Conservation (phyloP, 2,329 filamentous ascomycete genomes). For the Fusarium sp. region DNA sequence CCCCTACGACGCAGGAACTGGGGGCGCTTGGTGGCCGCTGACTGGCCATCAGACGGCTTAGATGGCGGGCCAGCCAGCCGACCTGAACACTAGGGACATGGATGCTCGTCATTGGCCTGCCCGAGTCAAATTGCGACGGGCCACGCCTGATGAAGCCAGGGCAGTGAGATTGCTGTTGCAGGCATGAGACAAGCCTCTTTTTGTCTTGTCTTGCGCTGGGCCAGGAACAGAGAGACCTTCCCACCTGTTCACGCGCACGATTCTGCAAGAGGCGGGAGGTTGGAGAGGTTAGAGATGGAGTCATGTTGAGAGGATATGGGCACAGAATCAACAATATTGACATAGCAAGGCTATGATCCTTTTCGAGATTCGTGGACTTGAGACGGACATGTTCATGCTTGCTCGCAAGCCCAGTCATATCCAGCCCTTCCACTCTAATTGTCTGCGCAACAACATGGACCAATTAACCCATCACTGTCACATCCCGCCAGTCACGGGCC, state of each 20-base stretch:
- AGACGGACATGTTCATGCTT: background rate
- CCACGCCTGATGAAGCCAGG: constrained; percentile 40
- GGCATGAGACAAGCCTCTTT: constrained; percentile 38
- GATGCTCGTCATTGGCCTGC: constrained; percentile 31
- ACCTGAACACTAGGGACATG: constrained; percentile 16
- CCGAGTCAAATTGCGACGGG: constrained; percentile 37
- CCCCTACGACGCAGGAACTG: constrained; percentile 35
- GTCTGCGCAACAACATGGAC: constrained; percentile 10
- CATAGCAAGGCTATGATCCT: background rate
- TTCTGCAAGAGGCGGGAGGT: background rate
- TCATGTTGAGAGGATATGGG: constrained; percentile 5
- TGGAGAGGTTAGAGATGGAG: constrained; percentile 13
- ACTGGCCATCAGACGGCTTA: constrained; percentile 35
- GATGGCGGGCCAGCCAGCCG: constrained; percentile 19
- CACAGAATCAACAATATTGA: background rate
- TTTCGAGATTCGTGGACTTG: background rate
- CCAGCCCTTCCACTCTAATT: background rate
- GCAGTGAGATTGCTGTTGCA: constrained; percentile 42
- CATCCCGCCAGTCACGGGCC: constrained; percentile 24
- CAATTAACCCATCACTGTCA: constrained; percentile 18
- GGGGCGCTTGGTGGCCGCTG: constrained; percentile 1
- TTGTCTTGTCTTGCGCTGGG: constrained; percentile 4
- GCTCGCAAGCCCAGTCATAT: background rate
- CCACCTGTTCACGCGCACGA: background rate
- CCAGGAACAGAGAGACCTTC: background rate